Base-by-base conservation (phyloP, 1,284 basidiomycete genomes). In the Irpex lacteus region DNA sequence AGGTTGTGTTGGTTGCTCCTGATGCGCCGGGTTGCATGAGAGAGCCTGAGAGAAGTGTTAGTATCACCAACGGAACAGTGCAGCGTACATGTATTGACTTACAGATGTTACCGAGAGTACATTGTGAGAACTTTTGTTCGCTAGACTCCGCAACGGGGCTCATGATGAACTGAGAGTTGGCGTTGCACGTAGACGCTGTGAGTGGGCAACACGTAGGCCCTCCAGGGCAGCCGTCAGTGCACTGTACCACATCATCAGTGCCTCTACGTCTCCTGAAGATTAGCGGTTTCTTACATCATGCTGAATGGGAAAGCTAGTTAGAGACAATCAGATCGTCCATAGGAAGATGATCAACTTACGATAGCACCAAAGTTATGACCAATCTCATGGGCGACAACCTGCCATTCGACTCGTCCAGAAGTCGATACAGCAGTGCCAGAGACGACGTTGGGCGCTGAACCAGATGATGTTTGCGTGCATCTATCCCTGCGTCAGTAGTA, bases 341-440 rank as follows among this genome's bases (percentile, higher is more conserved):
- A 32, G 15, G 15, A 13, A 37, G 0, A 11, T 44, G 60, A 56
- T 7, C 36, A 3, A 83, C 90, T 78, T 69, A 91, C 89, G 70
- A 96, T 94, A n/a, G 94, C 93, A 61, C 94, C 94, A 77, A 96
- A 95, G 72, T 95, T 95, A 74, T 94, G 92, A 2, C 91, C 93
- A 66, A 93, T 94, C 76, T 97, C 95, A 76, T 97, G 95, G 18
- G 93, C 85, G 47, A 96, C 83, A 70, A 92, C 87, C 76, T 93
- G 90, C 89, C 88, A 90, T 72, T 92, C 91, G 68, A 92, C 83
- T 26, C 82, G 78, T 8, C 87, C 86, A 26, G 88, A 82, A 3
- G 92, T 94, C 6, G 92, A 93, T 7, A 97, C 93, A 5, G 88
- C 94, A 0, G 94, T 93, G 3, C 95, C 94, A 32, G 90, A 92